Evolutionary conservation across 1,139 yeast genomes (phyloP).

Genomic region (Magnusiomyces fungicola): DNA sequence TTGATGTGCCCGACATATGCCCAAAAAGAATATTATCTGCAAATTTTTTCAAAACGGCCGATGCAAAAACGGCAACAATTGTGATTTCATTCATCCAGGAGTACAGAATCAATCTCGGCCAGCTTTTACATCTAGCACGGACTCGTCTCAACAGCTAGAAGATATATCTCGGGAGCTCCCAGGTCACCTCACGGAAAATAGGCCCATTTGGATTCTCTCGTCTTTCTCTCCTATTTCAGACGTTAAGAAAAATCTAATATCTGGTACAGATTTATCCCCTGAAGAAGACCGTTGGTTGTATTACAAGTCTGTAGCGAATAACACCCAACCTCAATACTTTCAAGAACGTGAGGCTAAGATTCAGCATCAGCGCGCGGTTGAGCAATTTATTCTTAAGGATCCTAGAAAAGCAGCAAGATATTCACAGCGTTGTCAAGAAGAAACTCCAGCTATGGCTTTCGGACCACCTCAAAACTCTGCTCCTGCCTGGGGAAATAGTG

Average conservation of each 20-base stretch:
- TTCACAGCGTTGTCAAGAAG: constrained; percentile 16
- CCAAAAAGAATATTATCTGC: constrained; percentile 10
- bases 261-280: constrained; percentile 48
- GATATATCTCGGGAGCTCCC: constrained; percentile 3
- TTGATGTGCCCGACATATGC: constrained; percentile 4
- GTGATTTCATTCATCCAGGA: constrained; percentile 20
- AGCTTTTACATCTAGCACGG: neutral
- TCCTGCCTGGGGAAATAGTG: constrained; percentile 16
- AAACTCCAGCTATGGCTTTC: constrained; percentile 7
- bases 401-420: constrained; percentile 49
- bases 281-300: constrained; percentile 50
- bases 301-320: constrained; percentile 38
- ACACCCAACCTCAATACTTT: constrained; percentile 26
- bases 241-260: constrained; percentile 36
- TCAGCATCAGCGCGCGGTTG: constrained; percentile 43
- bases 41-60: constrained; percentile 11
- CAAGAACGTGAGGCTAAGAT: constrained; percentile 34
- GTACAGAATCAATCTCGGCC: neutral
- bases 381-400: constrained; percentile 36
- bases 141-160: constrained; percentile 12
- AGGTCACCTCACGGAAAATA: neutral
- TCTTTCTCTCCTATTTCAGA: constrained; percentile 8
- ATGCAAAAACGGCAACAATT: constrained; percentile 20
- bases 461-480: constrained; percentile 11
- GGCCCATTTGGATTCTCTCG: constrained; percentile 7